Evolutionary conservation across 1,284 basidiomycete species (phyloP).

Genomic region (Irpex lacteus): DNA sequence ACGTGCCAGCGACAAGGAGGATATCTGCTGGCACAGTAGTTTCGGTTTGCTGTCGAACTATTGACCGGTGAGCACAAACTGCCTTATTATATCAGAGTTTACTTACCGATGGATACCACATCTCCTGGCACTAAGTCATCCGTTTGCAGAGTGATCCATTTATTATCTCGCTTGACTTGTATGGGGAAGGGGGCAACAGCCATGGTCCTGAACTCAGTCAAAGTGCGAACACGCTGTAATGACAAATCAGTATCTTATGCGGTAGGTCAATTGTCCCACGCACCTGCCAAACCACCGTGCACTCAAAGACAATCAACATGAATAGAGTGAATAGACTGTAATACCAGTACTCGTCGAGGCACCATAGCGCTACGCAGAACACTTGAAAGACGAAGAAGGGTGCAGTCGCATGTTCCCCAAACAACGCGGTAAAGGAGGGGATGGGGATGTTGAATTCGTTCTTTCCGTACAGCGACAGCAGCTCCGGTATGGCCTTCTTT

Average conservation of each 20-base stretch:
- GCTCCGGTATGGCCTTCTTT: constrained; percentile 38
- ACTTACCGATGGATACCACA: constrained; percentile 74
- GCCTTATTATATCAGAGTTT: background rate
- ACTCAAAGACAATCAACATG: constrained; percentile 96
- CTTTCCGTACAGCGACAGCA: constrained; percentile 74
- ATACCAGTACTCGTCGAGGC: constrained; percentile 97
- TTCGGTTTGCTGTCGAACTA: constrained; percentile 76
- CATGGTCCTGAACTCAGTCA: constrained; percentile 96
- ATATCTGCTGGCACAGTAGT: constrained; percentile 91
- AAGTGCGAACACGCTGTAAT: constrained; percentile 75
- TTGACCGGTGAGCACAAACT: constrained; percentile 3
- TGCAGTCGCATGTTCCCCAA: constrained; percentile 88
- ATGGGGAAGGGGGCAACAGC: constrained; percentile 87
- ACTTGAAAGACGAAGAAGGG: constrained; percentile 97
- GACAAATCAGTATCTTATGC: background rate
- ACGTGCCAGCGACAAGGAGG: constrained; percentile 83
- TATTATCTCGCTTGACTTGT: constrained; percentile 73
- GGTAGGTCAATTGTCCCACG: constrained; percentile 21
- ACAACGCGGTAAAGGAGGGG: constrained; percentile 86
- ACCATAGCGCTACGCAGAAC: constrained; percentile 95
- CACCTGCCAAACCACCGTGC: constrained; percentile 96
- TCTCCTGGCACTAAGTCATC: constrained; percentile 90
- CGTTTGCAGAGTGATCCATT: constrained; percentile 79
- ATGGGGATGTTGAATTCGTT: constrained; percentile 97
- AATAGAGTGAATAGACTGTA: constrained; percentile 95